phyloP scores from a whole-genome alignment of 257 asterid genomes.

The Leptodermis oblonga region DNA sequence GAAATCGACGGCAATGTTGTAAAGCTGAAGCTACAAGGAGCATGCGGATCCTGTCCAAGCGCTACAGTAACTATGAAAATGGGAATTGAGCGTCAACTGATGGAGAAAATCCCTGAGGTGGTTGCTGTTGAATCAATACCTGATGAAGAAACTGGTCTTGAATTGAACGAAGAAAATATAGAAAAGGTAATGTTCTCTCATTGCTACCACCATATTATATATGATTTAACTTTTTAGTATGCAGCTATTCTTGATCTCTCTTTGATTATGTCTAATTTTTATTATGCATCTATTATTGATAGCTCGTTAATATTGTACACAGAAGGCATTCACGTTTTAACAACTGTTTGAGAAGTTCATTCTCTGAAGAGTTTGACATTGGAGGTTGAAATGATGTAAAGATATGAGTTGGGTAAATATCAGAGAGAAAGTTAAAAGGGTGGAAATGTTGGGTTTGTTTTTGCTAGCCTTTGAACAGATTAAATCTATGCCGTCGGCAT shows the following conservation, averaged over 20 bases:
- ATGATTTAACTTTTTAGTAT: neutral
- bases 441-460: neutral
- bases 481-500: neutral
- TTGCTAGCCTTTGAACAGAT: neutral
- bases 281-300: no score
- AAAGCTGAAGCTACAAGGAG: constrained; percentile 86
- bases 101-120: constrained; percentile 93
- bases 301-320: neutral
- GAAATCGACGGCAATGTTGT: constrained; percentile 94
- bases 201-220: neutral
- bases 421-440: neutral
- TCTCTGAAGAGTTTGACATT: neutral
- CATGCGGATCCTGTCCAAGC: constrained; percentile 99
- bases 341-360: neutral
- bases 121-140: constrained; percentile 89
- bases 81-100: constrained; percentile 90
- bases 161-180: constrained; percentile 84
- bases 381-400: neutral
- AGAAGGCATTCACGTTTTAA: neutral
- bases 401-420: neutral
- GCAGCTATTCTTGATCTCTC: neutral
- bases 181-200: constrained; percentile 55
- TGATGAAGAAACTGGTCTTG: constrained; percentile 97
- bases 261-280: no score
- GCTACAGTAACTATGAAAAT: constrained; percentile 77